Conservation (phyloP, 139 green algal species). For the Chlamydomonas asymmetrica region DNA sequence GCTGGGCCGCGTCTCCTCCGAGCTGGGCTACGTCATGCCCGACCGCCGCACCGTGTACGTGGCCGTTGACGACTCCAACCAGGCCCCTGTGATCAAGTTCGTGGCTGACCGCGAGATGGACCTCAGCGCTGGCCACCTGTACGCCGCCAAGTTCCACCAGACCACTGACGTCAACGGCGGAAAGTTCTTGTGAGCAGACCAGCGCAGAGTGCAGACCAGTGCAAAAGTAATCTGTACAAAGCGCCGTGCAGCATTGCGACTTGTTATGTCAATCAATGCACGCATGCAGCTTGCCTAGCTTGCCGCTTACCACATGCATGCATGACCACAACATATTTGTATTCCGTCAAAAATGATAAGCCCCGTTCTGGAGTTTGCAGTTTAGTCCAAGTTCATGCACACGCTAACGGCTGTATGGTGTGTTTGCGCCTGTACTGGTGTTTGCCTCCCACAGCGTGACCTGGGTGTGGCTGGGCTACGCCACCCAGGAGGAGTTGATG, state of each 20-base stretch:
- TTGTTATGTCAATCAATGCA: not conserved
- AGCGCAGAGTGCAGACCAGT: too few relatives aligned
- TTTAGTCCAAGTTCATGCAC: not conserved
- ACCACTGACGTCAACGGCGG: not conserved
- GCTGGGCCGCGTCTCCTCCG: slow-evolving; percentile 34
- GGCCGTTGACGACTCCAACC: slow-evolving; percentile 28
- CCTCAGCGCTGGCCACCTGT: slow-evolving; percentile 40
- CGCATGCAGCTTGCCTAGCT: not conserved
- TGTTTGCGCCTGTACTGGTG: not conserved
- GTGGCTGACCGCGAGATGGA: slow-evolving; percentile 25
- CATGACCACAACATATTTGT: too few relatives aligned
- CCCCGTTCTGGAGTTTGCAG: not conserved
- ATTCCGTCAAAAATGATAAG: not conserved
- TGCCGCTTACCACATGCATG: too few relatives aligned
- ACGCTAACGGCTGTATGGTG: not conserved
- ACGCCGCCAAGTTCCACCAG: slow-evolving; percentile 41
- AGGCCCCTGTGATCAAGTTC: slow-evolving; percentile 41
- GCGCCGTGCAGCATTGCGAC: not conserved
- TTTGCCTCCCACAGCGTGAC: not conserved
- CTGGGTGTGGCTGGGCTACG: slow-evolving; percentile 25
- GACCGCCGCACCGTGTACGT: slow-evolving; percentile 39
- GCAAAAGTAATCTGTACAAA: not conserved
- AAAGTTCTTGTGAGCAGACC: too few relatives aligned
- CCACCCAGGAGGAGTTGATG: slow-evolving; percentile 26
- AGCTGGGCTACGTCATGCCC: slow-evolving; percentile 30